phyloP scores from a whole-genome alignment of 805 yeast genomes.

The Candida piceae region DNA sequence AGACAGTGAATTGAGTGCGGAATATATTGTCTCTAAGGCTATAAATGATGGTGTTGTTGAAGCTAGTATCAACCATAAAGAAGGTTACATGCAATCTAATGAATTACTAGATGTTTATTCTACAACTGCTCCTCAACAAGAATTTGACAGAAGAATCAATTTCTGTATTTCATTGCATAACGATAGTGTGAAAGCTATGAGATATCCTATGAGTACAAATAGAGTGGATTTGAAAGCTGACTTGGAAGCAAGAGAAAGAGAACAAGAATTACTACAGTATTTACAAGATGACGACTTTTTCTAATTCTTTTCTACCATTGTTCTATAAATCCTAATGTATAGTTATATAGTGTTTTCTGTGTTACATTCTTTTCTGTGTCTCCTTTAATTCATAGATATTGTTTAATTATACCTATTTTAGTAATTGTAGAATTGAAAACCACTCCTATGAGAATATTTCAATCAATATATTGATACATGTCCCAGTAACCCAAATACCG shows the following conservation, averaged over 20 bases:
- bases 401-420: no score
- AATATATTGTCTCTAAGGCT: constrained; percentile 93
- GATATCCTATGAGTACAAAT: constrained; percentile 68
- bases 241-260: constrained; percentile 53
- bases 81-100: constrained; percentile 85
- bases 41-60: constrained; percentile 97
- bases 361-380: no score
- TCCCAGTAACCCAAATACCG: constrained; percentile 37
- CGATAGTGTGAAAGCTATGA: constrained; percentile 91
- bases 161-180: constrained; percentile 88
- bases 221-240: constrained; percentile 45
- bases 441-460: no score
- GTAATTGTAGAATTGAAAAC: no score
- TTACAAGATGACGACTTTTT: constrained; percentile 46
- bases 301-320: no score
- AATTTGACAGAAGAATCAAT: constrained; percentile 88
- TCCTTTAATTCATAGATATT: no score
- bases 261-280: constrained; percentile 35
- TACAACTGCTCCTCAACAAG: constrained; percentile 78
- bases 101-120: constrained; percentile 85
- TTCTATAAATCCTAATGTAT: not conserved
- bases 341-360: not conserved
- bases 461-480: constrained; percentile 27
- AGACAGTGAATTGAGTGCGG: constrained; percentile 94
- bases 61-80: constrained; percentile 85